A percentile compares a stretch with the other conserved stretches of the same genome.
phyloP scores from a whole-genome alignment of 2,329 filamentous ascomycete genomes.

The Mariannaea sp. region DNA sequence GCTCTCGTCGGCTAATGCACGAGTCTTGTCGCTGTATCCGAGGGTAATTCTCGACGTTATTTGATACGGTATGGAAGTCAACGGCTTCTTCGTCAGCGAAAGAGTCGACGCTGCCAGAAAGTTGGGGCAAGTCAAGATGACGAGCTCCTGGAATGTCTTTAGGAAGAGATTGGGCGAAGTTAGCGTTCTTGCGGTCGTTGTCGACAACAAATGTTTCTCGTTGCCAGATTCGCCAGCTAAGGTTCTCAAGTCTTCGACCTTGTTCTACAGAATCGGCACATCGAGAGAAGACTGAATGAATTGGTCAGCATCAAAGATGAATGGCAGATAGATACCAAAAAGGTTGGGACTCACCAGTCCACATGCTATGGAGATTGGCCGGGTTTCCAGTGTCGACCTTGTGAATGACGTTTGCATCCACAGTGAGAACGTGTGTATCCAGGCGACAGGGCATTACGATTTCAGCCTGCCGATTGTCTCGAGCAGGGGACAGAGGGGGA shows the following conservation, averaged over 20 bases:
- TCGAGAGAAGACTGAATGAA: slow-evolving; percentile 78
- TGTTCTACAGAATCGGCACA: slow-evolving; percentile 94
- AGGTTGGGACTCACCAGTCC: slow-evolving; percentile 75
- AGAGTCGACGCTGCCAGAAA: slow-evolving; percentile 80
- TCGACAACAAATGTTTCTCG: slow-evolving; percentile 75
- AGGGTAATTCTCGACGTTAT: slow-evolving; percentile 66
- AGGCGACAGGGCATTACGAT: slow-evolving; percentile 79
- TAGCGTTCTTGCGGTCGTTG: slow-evolving; percentile 62
- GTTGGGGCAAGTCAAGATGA: slow-evolving; percentile 66
- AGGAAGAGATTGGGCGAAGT: slow-evolving; percentile 53
- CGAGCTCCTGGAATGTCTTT: slow-evolving; percentile 53
- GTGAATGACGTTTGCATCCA: slow-evolving; percentile 90
- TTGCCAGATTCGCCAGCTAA: slow-evolving; percentile 96
- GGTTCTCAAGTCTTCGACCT: slow-evolving; percentile 88
- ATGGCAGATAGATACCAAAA: slow-evolving; percentile 7
- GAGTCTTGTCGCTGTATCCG: slow-evolving; percentile 74
- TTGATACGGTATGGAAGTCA: slow-evolving; percentile 60
- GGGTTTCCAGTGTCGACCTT: slow-evolving; percentile 93
- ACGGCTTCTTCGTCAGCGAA: slow-evolving; percentile 69
- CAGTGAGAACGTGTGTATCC: slow-evolving; percentile 83
- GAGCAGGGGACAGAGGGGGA: slow-evolving; percentile 40
- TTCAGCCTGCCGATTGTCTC: slow-evolving; percentile 43
- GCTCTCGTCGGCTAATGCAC: slow-evolving; percentile 70
- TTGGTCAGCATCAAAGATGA: slow-evolving; percentile 40
- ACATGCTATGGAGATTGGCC: slow-evolving; percentile 94